Percentiles rank a stretch among this genome's conserved stretches.
Evolutionary conservation across 2,329 filamentous ascomycete species (phyloP).

Genomic region (Ophiostoma fasciatum): DNA sequence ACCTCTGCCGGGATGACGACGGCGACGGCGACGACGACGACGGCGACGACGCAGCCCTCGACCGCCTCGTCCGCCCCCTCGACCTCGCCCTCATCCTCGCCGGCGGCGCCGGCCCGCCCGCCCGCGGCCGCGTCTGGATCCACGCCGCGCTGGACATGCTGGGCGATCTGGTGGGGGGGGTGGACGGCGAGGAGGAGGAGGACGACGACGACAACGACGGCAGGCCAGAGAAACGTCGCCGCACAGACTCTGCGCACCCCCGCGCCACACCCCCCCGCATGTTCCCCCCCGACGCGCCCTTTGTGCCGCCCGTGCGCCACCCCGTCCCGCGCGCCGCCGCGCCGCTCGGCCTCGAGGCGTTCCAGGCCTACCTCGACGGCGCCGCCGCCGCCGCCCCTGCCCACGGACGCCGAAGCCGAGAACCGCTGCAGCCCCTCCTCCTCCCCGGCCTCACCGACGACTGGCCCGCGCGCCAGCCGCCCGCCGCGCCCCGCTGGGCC

Average conservation of each 20-base stretch:
- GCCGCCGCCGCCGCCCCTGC: no score
- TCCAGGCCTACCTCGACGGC: slow-evolving; percentile 45
- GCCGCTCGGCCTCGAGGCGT: slow-evolving; percentile 38
- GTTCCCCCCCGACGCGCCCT: slow-evolving; percentile 11
- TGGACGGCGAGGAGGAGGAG: background rate
- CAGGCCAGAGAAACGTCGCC: no score
- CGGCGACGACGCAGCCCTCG: slow-evolving; percentile 20
- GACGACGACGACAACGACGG: background rate
- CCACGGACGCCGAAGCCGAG: no score
- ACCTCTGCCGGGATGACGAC: no score
- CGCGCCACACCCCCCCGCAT: slow-evolving; percentile 1
- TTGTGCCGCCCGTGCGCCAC: slow-evolving; percentile 25
- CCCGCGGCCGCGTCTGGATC: slow-evolving; percentile 35
- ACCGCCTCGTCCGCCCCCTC: slow-evolving; percentile 46
- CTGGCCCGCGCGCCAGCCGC: slow-evolving; percentile 64
- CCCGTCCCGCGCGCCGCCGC: slow-evolving; percentile 28
- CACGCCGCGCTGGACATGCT: slow-evolving; percentile 34
- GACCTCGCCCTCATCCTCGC: slow-evolving; percentile 67
- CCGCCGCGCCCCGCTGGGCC: slow-evolving; percentile 47
- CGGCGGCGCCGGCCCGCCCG: slow-evolving; percentile 38
- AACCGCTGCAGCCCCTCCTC: slow-evolving; percentile 55
- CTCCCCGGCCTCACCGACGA: slow-evolving; percentile 48
- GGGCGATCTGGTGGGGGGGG: slow-evolving; percentile 18
- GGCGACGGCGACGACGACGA: background rate
- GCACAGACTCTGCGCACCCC: no score